Evolutionary conservation across 805 yeast species (phyloP).

Genomic region (Komagataella phaffii): DNA sequence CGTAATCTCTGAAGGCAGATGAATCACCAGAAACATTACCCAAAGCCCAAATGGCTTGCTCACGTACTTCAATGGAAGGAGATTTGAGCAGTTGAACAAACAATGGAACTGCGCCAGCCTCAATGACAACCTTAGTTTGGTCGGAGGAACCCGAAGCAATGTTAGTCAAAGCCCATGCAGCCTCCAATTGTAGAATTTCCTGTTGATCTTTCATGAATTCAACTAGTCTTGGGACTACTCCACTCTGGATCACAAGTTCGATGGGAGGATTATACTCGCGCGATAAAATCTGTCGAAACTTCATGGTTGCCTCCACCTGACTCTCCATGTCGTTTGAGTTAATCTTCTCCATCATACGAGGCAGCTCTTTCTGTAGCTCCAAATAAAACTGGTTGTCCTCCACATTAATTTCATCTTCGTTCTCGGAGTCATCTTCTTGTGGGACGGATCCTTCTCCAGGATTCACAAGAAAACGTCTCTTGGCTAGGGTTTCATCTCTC

Average conservation of each 20-base stretch:
- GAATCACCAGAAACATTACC: slow-evolving; percentile 99
- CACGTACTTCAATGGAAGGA: slow-evolving; percentile 81
- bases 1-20: slow-evolving; percentile 79
- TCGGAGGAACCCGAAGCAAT: slow-evolving; percentile 89
- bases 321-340: slow-evolving; percentile 61
- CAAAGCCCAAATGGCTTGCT: slow-evolving; percentile 98
- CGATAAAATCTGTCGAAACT: slow-evolving; percentile 85
- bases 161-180: slow-evolving; percentile 99
- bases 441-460: slow-evolving; percentile 19
- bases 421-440: slow-evolving; percentile 29
- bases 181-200: slow-evolving; percentile 86
- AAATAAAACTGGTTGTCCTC: slow-evolving; percentile 26
- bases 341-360: slow-evolving; percentile 74
- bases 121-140: slow-evolving; percentile 85
- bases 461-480: slow-evolving; percentile 69
- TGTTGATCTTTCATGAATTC: slow-evolving; percentile 73
- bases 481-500: slow-evolving; percentile 87
- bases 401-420: slow-evolving; percentile 41
- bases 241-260: slow-evolving; percentile 81
- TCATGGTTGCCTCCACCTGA: slow-evolving; percentile 81
- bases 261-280: slow-evolving; percentile 96
- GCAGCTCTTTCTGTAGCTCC: slow-evolving; percentile 55
- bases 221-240: slow-evolving; percentile 87
- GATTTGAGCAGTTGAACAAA: slow-evolving; percentile 77
- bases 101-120: slow-evolving; percentile 86